These are phyloP conservation scores for Penicillium digitatum DNA, from an alignment of 2,329 filamentous ascomycete genomes.

Conservation along the genomic window DNA sequence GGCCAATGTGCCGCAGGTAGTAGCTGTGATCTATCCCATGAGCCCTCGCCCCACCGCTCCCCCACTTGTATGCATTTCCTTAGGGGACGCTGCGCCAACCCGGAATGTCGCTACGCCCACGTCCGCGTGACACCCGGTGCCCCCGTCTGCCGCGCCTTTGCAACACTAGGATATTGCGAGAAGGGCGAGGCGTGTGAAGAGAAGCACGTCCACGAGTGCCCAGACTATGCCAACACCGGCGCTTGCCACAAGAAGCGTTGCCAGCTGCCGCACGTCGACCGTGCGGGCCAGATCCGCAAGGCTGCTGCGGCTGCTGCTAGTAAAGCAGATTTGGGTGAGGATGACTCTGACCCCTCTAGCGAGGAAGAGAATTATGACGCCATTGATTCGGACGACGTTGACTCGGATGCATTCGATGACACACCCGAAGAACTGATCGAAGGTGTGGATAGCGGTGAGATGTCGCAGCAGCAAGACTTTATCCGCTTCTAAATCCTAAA, in stretches of 20 bases:
- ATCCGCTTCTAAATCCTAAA: slow-evolving; percentile 42
- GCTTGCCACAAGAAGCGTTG: slow-evolving; percentile 76
- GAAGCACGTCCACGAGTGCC: slow-evolving; percentile 88
- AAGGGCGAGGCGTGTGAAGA: slow-evolving; percentile 73
- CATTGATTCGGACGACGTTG: slow-evolving; percentile 65
- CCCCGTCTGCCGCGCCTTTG: slow-evolving; percentile 79
- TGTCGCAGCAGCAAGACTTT: slow-evolving; percentile 53
- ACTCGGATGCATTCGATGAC: slow-evolving; percentile 60
- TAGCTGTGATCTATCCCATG: slow-evolving; percentile 86
- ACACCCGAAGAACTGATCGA: slow-evolving; percentile 39
- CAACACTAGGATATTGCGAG: slow-evolving; percentile 80
- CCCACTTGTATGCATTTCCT: slow-evolving; percentile 87
- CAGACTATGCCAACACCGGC: slow-evolving; percentile 89
- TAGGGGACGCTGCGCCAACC: slow-evolving; percentile 83
- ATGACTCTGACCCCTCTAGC: slow-evolving; percentile 69
- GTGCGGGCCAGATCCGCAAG: slow-evolving; percentile 72
- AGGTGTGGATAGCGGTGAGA: slow-evolving; percentile 43
- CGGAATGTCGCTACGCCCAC: slow-evolving; percentile 82
- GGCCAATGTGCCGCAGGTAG: slow-evolving; percentile 72
- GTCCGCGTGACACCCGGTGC: slow-evolving; percentile 71
- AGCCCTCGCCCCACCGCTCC: slow-evolving; percentile 74
- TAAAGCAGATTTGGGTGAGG: slow-evolving; percentile 44
- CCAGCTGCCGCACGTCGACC: slow-evolving; percentile 80
- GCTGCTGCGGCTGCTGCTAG: slow-evolving; percentile 43
- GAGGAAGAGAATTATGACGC: slow-evolving; percentile 64